Conservation (phyloP, 2,329 filamentous ascomycete genomes). For the Phaeosphaeriaceae sp. region DNA sequence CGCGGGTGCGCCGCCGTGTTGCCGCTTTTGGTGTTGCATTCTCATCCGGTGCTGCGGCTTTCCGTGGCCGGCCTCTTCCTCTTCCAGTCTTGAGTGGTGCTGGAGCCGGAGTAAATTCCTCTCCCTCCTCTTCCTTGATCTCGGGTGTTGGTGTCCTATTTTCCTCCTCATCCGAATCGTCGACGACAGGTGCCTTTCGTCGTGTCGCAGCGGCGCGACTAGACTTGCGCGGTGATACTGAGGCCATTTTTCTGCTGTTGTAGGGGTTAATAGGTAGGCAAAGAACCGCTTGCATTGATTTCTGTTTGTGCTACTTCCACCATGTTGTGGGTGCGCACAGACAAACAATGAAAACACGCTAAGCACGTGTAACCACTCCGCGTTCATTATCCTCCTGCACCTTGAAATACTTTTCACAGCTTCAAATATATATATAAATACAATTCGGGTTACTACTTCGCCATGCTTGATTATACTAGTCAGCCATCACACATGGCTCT, state of each 20-base stretch:
- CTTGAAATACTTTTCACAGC: neutral
- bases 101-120: conserved; percentile 81
- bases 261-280: conserved; percentile 16
- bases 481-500: too few relatives aligned
- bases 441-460: too few relatives aligned
- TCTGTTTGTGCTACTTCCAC: conserved; percentile 12
- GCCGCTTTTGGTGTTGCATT: conserved; percentile 54
- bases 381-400: conserved; percentile 1
- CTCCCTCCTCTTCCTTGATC: conserved; percentile 68
- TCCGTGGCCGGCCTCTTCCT: conserved; percentile 63
- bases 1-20: conserved; percentile 56
- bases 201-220: conserved; percentile 68
- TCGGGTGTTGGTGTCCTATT: conserved; percentile 61
- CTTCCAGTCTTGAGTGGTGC: conserved; percentile 65
- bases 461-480: too few relatives aligned
- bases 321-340: conserved; percentile 22
- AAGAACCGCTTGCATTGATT: conserved; percentile 9
- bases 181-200: conserved; percentile 72
- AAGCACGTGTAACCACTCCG: conserved; percentile 25
- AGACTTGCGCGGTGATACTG: conserved; percentile 58
- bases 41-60: conserved; percentile 36
- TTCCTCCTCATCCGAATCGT: conserved; percentile 78
- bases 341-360: conserved; percentile 29
- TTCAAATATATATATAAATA: too few relatives aligned
- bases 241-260: conserved; percentile 45